Base-by-base conservation (phyloP, 139 green algal genomes). In the Picochlorum costavermella region DNA sequence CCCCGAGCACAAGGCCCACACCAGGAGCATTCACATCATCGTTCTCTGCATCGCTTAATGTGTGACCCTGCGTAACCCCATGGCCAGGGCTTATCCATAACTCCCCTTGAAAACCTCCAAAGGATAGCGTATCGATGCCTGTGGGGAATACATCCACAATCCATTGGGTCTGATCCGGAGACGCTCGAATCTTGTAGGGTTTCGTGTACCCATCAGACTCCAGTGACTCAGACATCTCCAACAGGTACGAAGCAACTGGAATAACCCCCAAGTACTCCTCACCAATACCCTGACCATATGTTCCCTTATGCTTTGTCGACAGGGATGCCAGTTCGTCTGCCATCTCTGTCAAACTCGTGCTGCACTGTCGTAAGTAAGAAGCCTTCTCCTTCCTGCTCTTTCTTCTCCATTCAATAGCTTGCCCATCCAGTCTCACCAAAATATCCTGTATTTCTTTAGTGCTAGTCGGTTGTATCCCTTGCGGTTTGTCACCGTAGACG, bases 51-150 rank as follows among this genome's bases (percentile, higher is more conserved):
- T 40, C 3, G 33, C 33, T 25, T 11, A 53, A 2, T 56, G 30
- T 14, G 11, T 26, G 17, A 45, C 16, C 78, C 72, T 89, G 83
- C 13, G 55, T 83, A 11, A 80, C 36, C 9, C 72, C 72, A 48
- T 84, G 60, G 37, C 83, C 83, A 3, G 77, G 83, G 68, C 83
- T 23, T 0, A 95, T 74, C 87, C 87, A 95, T 6, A 95, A 36
- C 74, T 88, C 82, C 17, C 72, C 79, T 10, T 40, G 59, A n/a
- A 66, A 70, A 3, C 78, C 79, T 11, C 65, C 70, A 46, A 81
- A 86, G n/a, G 88, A 36, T 40, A 88, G 56, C 1, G 64, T 29
- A 30, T 80, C 70, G 50, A 81, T 23, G 17, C 79, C 79, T n/a
- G 44, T 28, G 12, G 81, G 81, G 31, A 82, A 83, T 28, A 76